Percentiles rank a stretch among this genome's conserved stretches.
These are phyloP conservation scores for Pichia kluyveri DNA, from an alignment of 805 yeast genomes.

Conservation along the genomic window DNA sequence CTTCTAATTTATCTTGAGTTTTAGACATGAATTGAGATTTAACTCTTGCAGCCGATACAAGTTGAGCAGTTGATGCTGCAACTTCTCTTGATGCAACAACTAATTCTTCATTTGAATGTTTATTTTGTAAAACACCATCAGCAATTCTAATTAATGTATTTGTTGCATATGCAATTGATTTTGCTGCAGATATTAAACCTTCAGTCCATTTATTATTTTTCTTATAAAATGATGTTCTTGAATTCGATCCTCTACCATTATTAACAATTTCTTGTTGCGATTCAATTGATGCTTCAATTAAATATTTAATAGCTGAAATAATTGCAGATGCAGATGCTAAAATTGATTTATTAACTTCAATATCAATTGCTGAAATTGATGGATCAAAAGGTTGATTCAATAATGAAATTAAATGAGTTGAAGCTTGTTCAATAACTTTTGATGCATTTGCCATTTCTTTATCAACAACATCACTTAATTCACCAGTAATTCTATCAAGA, in stretches of 20 bases:
- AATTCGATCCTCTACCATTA: conserved; percentile 54
- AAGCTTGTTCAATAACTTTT: conserved; percentile 56
- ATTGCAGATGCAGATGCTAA: conserved; percentile 72
- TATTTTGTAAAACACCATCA: conserved; percentile 59
- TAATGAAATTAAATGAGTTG: conserved; percentile 46
- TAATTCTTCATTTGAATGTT: conserved; percentile 69
- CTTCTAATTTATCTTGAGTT: conserved; percentile 66
- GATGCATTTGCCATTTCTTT: conserved; percentile 69
- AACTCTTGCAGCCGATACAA: conserved; percentile 85
- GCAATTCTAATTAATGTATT: conserved; percentile 77
- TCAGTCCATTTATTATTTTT: conserved; percentile 91
- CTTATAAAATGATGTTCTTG: conserved; percentile 69
- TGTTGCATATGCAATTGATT: conserved; percentile 78
- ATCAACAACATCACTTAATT: conserved; percentile 64
- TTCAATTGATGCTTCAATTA: conserved; percentile 68
- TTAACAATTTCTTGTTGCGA: conserved; percentile 69
- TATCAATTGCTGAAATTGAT: conserved; percentile 42
- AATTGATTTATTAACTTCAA: conserved; percentile 68
- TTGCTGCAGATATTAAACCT: conserved; percentile 84
- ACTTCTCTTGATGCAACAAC: conserved; percentile 89
- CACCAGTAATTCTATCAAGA: conserved; percentile 29
- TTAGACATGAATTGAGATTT: conserved; percentile 71
- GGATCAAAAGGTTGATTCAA: conserved; percentile 43
- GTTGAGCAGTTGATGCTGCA: conserved; percentile 85
- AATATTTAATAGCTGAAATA: conserved; percentile 63